phyloP scores from a whole-genome alignment of 345 rosid genomes.

The Sisymbrium altissimum region DNA sequence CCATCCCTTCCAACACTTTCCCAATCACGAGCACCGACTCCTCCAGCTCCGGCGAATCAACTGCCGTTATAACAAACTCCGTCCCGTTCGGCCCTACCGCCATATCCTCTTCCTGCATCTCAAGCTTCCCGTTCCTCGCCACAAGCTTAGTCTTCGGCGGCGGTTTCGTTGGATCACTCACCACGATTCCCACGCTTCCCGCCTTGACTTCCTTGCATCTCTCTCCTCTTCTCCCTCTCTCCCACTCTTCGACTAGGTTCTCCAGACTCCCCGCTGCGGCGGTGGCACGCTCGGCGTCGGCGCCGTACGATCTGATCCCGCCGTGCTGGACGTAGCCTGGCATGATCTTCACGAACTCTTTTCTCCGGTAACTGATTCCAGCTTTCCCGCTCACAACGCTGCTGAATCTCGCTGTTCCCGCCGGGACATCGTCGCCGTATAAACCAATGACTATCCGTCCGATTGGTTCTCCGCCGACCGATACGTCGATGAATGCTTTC shows the following conservation, averaged over 20 bases:
- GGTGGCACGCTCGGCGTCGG: conserved; percentile 77
- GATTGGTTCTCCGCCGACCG: conserved; percentile 63
- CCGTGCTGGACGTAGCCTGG: conserved; percentile 85
- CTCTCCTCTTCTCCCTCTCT: conserved; percentile 43
- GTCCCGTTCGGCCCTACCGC: conserved; percentile 69
- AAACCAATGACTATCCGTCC: conserved; percentile 78
- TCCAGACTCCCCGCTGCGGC: conserved; percentile 45
- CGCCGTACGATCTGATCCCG: conserved; percentile 83
- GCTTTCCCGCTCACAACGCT: conserved; percentile 74
- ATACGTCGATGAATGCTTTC: conserved; percentile 70
- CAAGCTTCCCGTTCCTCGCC: conserved; percentile 68
- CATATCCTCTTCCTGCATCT: conserved; percentile 61
- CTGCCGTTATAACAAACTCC: conserved; percentile 65
- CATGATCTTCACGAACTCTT: conserved; percentile 79
- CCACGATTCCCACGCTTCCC: conserved; percentile 67
- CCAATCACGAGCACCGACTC: conserved; percentile 76
- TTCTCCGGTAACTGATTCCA: conserved; percentile 82
- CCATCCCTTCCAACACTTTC: conserved; percentile 71
- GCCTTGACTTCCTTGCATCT: conserved; percentile 49
- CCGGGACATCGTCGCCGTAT: conserved; percentile 54
- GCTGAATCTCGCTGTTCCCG: conserved; percentile 61
- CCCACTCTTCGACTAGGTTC: conserved; percentile 60
- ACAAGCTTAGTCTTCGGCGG: conserved; percentile 80
- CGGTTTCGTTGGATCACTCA: conserved; percentile 75
- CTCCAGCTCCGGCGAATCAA: conserved; percentile 80